Evolutionary conservation across 306 rosid genomes (phyloP).

Genomic region (Vachellia pachyceras): DNA sequence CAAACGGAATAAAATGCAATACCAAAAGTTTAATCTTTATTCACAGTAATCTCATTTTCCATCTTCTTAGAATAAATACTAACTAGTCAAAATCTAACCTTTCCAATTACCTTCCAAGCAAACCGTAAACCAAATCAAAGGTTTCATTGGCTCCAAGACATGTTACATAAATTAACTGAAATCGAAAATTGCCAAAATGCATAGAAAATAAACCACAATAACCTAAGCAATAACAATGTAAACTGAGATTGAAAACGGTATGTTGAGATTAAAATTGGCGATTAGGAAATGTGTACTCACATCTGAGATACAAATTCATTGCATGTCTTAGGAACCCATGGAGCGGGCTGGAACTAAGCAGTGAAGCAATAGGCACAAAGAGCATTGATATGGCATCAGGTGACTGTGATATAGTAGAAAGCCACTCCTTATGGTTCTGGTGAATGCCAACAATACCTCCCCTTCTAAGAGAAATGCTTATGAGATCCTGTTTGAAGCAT

Average conservation of each 20-base stretch:
- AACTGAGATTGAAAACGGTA: not conserved
- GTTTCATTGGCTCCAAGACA: not conserved
- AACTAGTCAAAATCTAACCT: not conserved
- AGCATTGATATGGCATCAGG: slow-evolving; percentile 65
- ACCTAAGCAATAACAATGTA: not conserved
- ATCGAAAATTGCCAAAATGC: not conserved
- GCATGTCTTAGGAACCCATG: slow-evolving; percentile 66
- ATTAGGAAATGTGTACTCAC: slow-evolving; percentile 43
- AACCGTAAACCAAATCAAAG: not conserved
- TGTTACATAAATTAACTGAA: not conserved
- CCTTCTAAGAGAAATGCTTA: slow-evolving; percentile 46
- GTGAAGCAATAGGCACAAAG: slow-evolving; percentile 66
- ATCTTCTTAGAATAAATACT: not conserved
- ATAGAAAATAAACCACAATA: slow-evolving; percentile 4
- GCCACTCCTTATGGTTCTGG: slow-evolving; percentile 65
- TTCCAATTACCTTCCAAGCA: not conserved
- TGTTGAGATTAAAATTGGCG: not conserved
- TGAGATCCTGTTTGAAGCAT: slow-evolving; percentile 45
- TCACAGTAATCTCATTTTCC: not conserved
- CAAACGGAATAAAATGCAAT: not conserved
- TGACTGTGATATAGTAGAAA: slow-evolving; percentile 61
- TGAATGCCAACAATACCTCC: slow-evolving; percentile 58
- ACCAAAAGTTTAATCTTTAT: not conserved
- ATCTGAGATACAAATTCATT: slow-evolving; percentile 63
- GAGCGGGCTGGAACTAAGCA: slow-evolving; percentile 54